Percentiles rank a stretch among this genome's conserved stretches.
Conservation (phyloP, 768 basidiomycete species). For the Lactarius hengduanensis region DNA sequence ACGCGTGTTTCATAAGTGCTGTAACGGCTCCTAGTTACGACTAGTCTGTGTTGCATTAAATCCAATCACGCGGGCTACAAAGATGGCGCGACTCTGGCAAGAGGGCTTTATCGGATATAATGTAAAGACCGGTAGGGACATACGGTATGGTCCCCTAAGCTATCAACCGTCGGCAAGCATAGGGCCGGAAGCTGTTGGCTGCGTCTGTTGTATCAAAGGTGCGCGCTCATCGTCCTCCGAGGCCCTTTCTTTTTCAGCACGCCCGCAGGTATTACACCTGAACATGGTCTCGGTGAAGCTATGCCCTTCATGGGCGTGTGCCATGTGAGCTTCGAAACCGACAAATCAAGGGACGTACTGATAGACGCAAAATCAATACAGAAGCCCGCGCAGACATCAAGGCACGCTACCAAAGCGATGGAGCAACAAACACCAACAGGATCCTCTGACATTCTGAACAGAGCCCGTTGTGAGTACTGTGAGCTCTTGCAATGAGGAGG, state of each 20-base stretch:
- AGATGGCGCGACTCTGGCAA: neutral
- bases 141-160: neutral
- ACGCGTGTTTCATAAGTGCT: no score
- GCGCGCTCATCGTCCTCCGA: constrained; percentile 9
- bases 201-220: constrained; percentile 20
- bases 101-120: neutral
- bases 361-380: constrained; percentile 22
- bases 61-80: neutral
- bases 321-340: no score
- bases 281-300: constrained; percentile 16
- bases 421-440: constrained; percentile 13
- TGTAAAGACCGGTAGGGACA: neutral
- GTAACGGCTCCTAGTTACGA: no score
- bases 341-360: constrained; percentile 14
- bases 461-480: neutral
- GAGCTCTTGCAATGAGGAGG: no score
- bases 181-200: constrained; percentile 11
- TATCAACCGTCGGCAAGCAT: constrained; percentile 7
- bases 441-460: constrained; percentile 18
- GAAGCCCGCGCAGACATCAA: constrained; percentile 20
- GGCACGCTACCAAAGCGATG: constrained; percentile 15
- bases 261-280: constrained; percentile 3
- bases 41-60: neutral
- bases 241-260: neutral
- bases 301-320: constrained; percentile 4